phyloP scores from a whole-genome alignment of 2,329 filamentous ascomycete species.

The Cadophora gregata region DNA sequence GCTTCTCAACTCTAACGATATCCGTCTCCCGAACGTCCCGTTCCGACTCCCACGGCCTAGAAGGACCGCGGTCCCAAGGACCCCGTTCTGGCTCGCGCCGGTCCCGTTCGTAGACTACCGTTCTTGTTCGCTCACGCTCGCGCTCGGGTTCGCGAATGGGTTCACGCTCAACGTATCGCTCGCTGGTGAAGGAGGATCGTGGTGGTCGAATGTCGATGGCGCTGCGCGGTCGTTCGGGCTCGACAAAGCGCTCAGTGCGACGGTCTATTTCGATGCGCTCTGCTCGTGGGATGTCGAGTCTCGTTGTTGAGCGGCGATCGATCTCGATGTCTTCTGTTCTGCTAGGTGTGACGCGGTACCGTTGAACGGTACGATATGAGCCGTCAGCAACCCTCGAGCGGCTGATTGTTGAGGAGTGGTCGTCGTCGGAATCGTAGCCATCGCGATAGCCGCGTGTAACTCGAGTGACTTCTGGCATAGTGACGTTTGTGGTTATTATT shows the following conservation, averaged over 20 bases:
- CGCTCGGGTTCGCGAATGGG: slow-evolving; percentile 38
- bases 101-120: slow-evolving; percentile 51
- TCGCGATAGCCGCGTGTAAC: slow-evolving; percentile 36
- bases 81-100: slow-evolving; percentile 47
- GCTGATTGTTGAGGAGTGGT: slow-evolving; percentile 32
- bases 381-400: slow-evolving; percentile 30
- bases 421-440: slow-evolving; percentile 43
- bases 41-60: slow-evolving; percentile 40
- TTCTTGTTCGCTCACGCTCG: slow-evolving; percentile 40
- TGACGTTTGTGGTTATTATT: background rate
- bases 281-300: slow-evolving; percentile 37
- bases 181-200: slow-evolving; percentile 33
- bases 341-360: slow-evolving; percentile 42
- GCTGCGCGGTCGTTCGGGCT: slow-evolving; percentile 41
- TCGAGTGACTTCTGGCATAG: slow-evolving; percentile 27
- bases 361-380: slow-evolving; percentile 43
- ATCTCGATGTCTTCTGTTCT: slow-evolving; percentile 41
- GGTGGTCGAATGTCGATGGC: slow-evolving; percentile 37
- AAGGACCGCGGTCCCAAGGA: slow-evolving; percentile 44
- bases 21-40: slow-evolving; percentile 40
- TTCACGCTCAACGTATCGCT: slow-evolving; percentile 36
- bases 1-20: slow-evolving; percentile 37
- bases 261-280: slow-evolving; percentile 44
- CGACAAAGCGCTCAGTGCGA: slow-evolving; percentile 37
- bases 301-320: slow-evolving; percentile 37